These are phyloP conservation scores for Pseudocercospora musae DNA, from an alignment of 2,329 filamentous ascomycete species.

Conservation along the genomic window DNA sequence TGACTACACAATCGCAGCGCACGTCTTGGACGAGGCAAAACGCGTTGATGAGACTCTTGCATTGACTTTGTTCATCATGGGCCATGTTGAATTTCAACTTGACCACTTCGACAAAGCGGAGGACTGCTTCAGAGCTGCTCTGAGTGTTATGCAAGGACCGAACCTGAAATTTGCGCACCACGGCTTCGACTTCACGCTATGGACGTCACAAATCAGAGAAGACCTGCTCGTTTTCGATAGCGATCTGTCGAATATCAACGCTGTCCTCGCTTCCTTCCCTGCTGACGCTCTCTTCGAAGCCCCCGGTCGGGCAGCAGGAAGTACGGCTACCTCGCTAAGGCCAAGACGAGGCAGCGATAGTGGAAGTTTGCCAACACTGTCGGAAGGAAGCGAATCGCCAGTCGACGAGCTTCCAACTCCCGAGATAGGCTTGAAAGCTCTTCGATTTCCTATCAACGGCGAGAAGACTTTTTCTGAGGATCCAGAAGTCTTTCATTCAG, in stretches of 20 bases:
- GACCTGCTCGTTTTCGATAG: slow-evolving; percentile 12
- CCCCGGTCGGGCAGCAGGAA: slow-evolving; percentile 7
- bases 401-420: slow-evolving; percentile 5
- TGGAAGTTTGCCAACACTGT: slow-evolving; percentile 9
- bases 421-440: slow-evolving; percentile 1
- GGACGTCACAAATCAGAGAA: slow-evolving; percentile 10
- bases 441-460: not conserved
- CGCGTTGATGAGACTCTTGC: slow-evolving; percentile 16
- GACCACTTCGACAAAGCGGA: slow-evolving; percentile 20
- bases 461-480: not conserved
- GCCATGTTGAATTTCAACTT: slow-evolving; percentile 29
- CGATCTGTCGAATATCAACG: slow-evolving; percentile 2
- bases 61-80: slow-evolving; percentile 31
- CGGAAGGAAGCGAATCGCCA: slow-evolving; percentile 13
- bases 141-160: slow-evolving; percentile 16
- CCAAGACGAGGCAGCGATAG: slow-evolving; percentile 10
- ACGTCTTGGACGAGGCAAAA: slow-evolving; percentile 26
- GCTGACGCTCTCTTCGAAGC: slow-evolving; percentile 30
- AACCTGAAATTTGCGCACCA: slow-evolving; percentile 12
- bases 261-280: slow-evolving; percentile 20
- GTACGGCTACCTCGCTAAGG: slow-evolving; percentile 6
- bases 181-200: slow-evolving; percentile 27
- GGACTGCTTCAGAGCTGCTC: slow-evolving; percentile 24
- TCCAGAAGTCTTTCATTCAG: not conserved
- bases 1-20: slow-evolving; percentile 26